phyloP scores from a whole-genome alignment of 192 early-diverging fungal genomes.

The Coemansia sp. region DNA sequence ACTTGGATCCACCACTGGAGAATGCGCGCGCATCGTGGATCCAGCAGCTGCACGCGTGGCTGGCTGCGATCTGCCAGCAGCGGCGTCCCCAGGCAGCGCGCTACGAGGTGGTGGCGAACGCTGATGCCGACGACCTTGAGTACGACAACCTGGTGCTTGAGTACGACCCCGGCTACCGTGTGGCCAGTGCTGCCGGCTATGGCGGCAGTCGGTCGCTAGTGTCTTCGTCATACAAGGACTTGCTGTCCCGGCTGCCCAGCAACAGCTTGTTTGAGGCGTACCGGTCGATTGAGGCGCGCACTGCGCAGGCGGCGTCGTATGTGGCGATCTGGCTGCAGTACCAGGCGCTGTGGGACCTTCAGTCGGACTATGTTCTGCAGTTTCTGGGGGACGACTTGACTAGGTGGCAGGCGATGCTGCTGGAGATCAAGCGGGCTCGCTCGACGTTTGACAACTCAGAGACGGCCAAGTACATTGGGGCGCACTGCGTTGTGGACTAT shows the following conservation, averaged over 20 bases:
- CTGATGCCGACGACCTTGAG: conserved; percentile 58
- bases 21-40: conserved; percentile 88
- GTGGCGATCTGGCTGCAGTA: conserved; percentile 95
- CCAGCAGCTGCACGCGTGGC: conserved; percentile 88
- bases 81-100: conserved; percentile 83
- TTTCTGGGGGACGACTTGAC: conserved; percentile 84
- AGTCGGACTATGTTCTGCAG: conserved; percentile 76
- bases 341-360: conserved; percentile 98
- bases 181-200: neutral
- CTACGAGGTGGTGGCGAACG: conserved; percentile 77
- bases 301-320: conserved; percentile 76
- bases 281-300: conserved; percentile 74
- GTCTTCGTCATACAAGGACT: conserved; percentile 36
- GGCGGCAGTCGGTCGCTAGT: neutral
- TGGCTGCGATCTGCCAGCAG: conserved; percentile 83
- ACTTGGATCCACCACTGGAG: conserved; percentile 93
- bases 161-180: conserved; percentile 53
- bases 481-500: conserved; percentile 85
- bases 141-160: conserved; percentile 57
- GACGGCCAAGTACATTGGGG: conserved; percentile 82
- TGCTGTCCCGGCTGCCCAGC: conserved; percentile 69
- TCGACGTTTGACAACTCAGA: conserved; percentile 96
- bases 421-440: conserved; percentile 92
- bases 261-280: conserved; percentile 76
- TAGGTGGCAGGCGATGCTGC: conserved; percentile 90